These are phyloP conservation scores for Crataegus laevigata DNA, from an alignment of 306 rosid species.

Conservation along the genomic window DNA sequence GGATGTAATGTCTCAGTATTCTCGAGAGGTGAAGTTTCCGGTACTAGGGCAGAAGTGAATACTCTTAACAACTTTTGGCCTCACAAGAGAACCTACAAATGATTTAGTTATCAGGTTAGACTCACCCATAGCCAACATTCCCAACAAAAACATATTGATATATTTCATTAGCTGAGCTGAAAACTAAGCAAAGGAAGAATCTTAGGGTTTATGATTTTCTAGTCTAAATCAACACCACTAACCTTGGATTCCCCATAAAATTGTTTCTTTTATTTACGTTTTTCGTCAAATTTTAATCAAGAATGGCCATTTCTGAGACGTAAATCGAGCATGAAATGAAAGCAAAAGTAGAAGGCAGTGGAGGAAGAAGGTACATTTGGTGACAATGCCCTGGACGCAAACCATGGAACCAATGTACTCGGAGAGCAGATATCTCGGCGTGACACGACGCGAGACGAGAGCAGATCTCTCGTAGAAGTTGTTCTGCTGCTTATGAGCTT, in stretches of 20 bases:
- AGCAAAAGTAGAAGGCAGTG: background rate
- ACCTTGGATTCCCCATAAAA: background rate
- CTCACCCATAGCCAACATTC: background rate
- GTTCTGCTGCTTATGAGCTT: too few species aligned
- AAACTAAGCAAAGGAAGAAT: background rate
- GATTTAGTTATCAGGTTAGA: conserved; percentile 12
- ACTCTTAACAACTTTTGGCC: conserved; percentile 97
- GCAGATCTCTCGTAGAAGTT: too few species aligned
- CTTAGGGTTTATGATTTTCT: background rate
- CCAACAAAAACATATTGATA: background rate
- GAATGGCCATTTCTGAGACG: background rate
- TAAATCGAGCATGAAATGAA: background rate
- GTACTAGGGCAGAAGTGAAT: conserved; percentile 94
- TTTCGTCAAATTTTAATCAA: background rate
- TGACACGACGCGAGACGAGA: conserved; percentile 84
- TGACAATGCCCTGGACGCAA: conserved; percentile 87
- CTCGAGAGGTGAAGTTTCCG: conserved; percentile 58
- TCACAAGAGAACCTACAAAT: conserved; percentile 80
- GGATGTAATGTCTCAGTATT: conserved; percentile 90
- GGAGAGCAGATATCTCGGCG: conserved; percentile 83
- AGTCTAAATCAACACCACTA: background rate
- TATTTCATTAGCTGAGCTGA: background rate
- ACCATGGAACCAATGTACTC: conserved; percentile 93
- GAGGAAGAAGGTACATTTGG: conserved; percentile 53
- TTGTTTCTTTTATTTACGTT: background rate